phyloP scores from a whole-genome alignment of 495 filamentous ascomycete genomes.

The Trichoderma erinaceum region DNA sequence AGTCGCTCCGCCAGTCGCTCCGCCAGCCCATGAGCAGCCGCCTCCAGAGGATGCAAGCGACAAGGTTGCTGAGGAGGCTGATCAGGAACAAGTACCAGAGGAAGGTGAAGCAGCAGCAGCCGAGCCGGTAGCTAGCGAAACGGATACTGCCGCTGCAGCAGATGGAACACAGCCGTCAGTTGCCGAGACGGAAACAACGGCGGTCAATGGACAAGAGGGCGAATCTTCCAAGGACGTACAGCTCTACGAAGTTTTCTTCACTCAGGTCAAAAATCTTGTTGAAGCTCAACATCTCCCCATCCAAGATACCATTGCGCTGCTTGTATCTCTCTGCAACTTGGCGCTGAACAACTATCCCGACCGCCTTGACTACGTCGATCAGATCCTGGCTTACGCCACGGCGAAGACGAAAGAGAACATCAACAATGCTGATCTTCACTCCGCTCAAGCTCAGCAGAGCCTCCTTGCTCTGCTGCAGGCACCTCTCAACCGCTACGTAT shows the following conservation, averaged over 20 bases:
- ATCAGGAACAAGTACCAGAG: slow-evolving; percentile 14
- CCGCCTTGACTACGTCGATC: slow-evolving; percentile 88
- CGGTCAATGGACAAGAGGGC: slow-evolving; percentile 45
- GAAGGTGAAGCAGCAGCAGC: slow-evolving; percentile 24
- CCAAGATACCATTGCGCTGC: slow-evolving; percentile 85
- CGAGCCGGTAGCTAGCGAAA: slow-evolving; percentile 26
- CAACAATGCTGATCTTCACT: slow-evolving; percentile 91
- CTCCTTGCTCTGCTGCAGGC: slow-evolving; percentile 81
- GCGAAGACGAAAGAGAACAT: slow-evolving; percentile 83
- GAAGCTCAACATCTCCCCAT: slow-evolving; percentile 85
- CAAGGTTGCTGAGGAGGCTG: slow-evolving; percentile 27
- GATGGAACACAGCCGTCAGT: slow-evolving; percentile 37
- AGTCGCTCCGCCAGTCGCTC: slow-evolving; percentile 18
- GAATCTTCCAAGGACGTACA: slow-evolving; percentile 77
- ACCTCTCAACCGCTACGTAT: slow-evolving; percentile 82
- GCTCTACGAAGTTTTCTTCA: slow-evolving; percentile 96
- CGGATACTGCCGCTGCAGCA: neutral
- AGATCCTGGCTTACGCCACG: slow-evolving; percentile 82
- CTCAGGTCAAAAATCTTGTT: slow-evolving; percentile 89
- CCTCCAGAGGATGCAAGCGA: slow-evolving; percentile 20
- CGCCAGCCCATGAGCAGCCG: slow-evolving; percentile 18
- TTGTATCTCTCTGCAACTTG: slow-evolving; percentile 87
- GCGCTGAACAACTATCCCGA: slow-evolving; percentile 94
- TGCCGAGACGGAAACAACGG: slow-evolving; percentile 38
- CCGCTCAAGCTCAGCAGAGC: slow-evolving; percentile 76